A percentile compares a stretch with the other conserved stretches of the same genome.
Evolutionary conservation across 768 basidiomycete genomes (phyloP).

Genomic region (Gelatoporia subvermispora): DNA sequence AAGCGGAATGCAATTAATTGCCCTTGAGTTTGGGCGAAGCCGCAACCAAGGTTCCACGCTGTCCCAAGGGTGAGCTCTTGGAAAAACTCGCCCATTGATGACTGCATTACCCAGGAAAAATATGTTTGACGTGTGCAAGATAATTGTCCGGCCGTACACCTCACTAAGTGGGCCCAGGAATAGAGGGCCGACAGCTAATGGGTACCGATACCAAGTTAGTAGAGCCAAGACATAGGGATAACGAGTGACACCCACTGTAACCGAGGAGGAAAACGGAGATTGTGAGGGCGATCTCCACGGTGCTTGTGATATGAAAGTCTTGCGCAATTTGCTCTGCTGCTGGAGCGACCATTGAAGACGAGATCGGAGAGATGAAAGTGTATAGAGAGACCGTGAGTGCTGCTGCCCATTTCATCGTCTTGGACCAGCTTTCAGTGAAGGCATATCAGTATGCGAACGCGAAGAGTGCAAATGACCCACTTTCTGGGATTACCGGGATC

Average conservation of each 20-base stretch:
- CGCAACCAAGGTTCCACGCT: conserved; percentile 56
- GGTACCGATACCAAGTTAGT: neutral
- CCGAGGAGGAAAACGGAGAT: conserved; percentile 58
- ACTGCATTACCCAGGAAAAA: conserved; percentile 51
- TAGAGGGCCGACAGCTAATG: conserved; percentile 42
- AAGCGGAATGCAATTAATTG: conserved; percentile 68
- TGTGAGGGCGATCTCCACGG: conserved; percentile 47
- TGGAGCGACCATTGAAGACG: conserved; percentile 73
- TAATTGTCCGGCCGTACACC: conserved; percentile 60
- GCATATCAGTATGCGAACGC: neutral
- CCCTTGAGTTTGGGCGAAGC: conserved; percentile 52
- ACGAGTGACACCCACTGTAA: conserved; percentile 40
- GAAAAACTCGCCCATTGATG: neutral
- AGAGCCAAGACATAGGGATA: conserved; percentile 3
- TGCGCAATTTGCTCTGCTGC: conserved; percentile 46
- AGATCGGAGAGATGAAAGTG: conserved; percentile 38
- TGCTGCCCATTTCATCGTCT: conserved; percentile 51
- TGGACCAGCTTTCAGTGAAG: conserved; percentile 50
- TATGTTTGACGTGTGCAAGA: conserved; percentile 60
- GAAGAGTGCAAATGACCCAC: conserved; percentile 16
- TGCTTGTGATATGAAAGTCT: conserved; percentile 51
- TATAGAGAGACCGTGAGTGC: conserved; percentile 19
- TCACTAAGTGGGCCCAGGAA: conserved; percentile 62
- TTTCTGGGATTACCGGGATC: conserved; percentile 33
- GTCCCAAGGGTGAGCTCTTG: conserved; percentile 2